Conservation (phyloP, 2,329 filamentous ascomycete genomes). For the Trichocomaceae sp. region DNA sequence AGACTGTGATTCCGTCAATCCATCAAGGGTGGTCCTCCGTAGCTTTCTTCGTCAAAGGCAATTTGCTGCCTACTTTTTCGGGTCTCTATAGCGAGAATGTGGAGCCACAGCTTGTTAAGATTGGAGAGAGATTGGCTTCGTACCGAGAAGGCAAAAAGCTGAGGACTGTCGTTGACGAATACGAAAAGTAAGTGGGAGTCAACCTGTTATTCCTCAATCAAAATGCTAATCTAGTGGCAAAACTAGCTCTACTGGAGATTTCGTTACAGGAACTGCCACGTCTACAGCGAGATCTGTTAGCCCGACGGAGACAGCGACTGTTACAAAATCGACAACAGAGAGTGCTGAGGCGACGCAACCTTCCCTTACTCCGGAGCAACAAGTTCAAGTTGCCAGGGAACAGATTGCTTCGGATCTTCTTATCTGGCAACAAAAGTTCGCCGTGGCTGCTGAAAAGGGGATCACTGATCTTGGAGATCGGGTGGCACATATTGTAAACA, state of each 20-base stretch:
- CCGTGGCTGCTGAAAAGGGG: conserved; percentile 77
- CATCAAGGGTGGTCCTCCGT: conserved; percentile 64
- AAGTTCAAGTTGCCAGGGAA: conserved; percentile 45
- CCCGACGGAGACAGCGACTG: background rate
- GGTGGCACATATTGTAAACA: conserved; percentile 64
- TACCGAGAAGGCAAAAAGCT: conserved; percentile 56
- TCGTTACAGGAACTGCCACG: conserved; percentile 7
- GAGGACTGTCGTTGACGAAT: conserved; percentile 52
- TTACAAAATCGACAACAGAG: conserved; percentile 21
- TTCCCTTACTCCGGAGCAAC: conserved; percentile 40
- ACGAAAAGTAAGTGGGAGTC: conserved; percentile 37
- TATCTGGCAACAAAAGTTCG: conserved; percentile 83
- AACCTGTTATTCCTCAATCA: background rate
- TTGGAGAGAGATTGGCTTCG: conserved; percentile 75
- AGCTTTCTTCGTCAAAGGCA: conserved; percentile 64
- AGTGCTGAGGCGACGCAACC: conserved; percentile 19
- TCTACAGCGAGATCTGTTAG: conserved; percentile 14
- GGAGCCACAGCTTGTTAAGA: conserved; percentile 87
- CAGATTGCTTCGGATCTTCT: conserved; percentile 71
- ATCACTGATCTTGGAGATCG: conserved; percentile 59
- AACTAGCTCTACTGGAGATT: conserved; percentile 1
- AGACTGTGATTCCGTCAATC: conserved; percentile 65
- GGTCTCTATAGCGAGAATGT: conserved; percentile 84
- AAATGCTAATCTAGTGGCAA: conserved; percentile 7
- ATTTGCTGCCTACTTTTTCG: conserved; percentile 73